These are phyloP conservation scores for Hippophae tibetana DNA, from an alignment of 306 rosid genomes.

Conservation along the genomic window DNA sequence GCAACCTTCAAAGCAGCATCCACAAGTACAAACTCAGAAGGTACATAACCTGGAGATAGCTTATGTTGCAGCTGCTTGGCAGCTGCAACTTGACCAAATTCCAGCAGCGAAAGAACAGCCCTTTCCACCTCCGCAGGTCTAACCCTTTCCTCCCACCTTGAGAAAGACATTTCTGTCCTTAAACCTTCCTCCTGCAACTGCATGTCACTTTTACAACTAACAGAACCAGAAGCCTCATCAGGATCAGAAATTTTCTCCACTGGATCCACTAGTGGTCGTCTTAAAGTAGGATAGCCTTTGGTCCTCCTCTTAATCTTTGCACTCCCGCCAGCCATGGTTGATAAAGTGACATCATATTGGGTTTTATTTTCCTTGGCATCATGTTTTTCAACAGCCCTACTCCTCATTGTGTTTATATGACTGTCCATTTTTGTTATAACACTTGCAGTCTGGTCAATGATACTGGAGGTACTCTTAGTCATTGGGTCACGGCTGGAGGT, in stretches of 20 bases:
- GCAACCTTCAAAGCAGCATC: constrained; percentile 87
- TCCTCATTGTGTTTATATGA: constrained; percentile 56
- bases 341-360: constrained; percentile 43
- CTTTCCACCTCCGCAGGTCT: constrained; percentile 84
- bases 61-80: constrained; percentile 88
- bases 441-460: constrained; percentile 82
- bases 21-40: constrained; percentile 71
- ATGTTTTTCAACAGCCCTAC: constrained; percentile 51
- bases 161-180: constrained; percentile 64
- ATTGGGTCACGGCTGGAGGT: constrained; percentile 44
- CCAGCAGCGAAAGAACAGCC: constrained; percentile 90
- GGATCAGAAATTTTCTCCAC: constrained; percentile 46
- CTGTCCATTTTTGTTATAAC: constrained; percentile 83
- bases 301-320: constrained; percentile 76
- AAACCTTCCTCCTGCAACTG: constrained; percentile 57
- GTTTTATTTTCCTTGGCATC: constrained; percentile 62
- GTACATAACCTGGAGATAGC: constrained; percentile 72
- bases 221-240: constrained; percentile 56
- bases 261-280: constrained; percentile 52
- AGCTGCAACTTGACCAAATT: constrained; percentile 87
- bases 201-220: constrained; percentile 41
- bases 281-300: constrained; percentile 53
- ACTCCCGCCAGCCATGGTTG: constrained; percentile 53
- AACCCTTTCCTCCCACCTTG: constrained; percentile 94
- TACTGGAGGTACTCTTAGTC: constrained; percentile 57